Percentiles rank a stretch among this genome's conserved stretches.
These are phyloP conservation scores for Lathyrus tuberosus DNA, from an alignment of 306 rosid genomes.

Conservation along the genomic window DNA sequence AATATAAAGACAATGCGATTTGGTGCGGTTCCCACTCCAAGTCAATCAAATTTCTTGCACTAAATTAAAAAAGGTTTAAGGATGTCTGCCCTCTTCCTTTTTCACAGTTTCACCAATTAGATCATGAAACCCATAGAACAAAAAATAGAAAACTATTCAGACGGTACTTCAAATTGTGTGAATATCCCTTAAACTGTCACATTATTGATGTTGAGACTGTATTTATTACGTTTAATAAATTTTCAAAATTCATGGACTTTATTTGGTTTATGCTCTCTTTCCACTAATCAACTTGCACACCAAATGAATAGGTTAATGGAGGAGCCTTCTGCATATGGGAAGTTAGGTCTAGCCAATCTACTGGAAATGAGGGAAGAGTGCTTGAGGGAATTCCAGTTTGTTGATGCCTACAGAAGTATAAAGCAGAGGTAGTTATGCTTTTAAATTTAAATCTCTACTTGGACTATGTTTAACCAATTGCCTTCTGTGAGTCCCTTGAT, in stretches of 20 bases:
- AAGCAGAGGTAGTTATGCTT: slow-evolving; percentile 71
- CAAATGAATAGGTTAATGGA: slow-evolving; percentile 77
- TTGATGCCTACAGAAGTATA: slow-evolving; percentile 91
- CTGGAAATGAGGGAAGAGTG: slow-evolving; percentile 99
- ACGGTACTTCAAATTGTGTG: not conserved
- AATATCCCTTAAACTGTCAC: not conserved
- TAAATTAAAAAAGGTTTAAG: not conserved
- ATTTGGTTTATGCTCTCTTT: slow-evolving; percentile 8
- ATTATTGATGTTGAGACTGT: slow-evolving; percentile 7
- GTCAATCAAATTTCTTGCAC: not conserved
- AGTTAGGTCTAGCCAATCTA: slow-evolving; percentile 89
- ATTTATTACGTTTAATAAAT: slow-evolving; percentile 17
- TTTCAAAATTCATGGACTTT: slow-evolving; percentile 21
- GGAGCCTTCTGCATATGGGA: slow-evolving; percentile 98
- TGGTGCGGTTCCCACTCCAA: not conserved
- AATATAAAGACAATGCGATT: not conserved
- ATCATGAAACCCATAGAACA: not conserved
- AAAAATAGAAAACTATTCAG: not conserved
- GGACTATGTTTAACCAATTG: not conserved
- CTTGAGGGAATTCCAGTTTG: slow-evolving; percentile 97
- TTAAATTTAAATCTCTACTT: slow-evolving; percentile 26
- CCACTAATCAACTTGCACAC: slow-evolving; percentile 33
- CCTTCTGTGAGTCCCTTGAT: slow-evolving; percentile 8
- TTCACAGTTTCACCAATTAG: not conserved
- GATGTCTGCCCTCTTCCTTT: not conserved